Base-by-base conservation (phyloP, 129 eudicot genomes). In the Daucus carota region DNA sequence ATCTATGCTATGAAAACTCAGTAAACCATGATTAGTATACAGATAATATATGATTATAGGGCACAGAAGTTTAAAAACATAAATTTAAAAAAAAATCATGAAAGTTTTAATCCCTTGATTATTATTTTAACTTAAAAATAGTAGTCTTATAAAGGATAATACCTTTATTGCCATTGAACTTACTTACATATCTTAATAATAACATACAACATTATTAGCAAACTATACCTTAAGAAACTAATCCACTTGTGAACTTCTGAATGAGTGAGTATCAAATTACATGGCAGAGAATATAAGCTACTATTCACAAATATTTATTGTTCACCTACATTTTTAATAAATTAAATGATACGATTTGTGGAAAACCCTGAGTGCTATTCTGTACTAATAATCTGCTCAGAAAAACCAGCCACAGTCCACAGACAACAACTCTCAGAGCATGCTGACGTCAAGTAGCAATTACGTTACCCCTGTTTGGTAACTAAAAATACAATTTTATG, bases 381-480 rank as follows among this genome's bases (percentile, higher is more conserved):
- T 4, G 43, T 54, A 54, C 29, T 54, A 50, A 50, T 20, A 7
- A 54, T 22, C 29, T 22, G 29, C 3, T 54, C 14, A 9, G 26
- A 54, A n/a, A 1, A 22, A 54, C 9, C 62, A 54, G 62, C 29
- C 26, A 8, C 62, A 54, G 62, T n/a, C 29, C 29, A 54, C 29
- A 54, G 62, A n/a, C 62, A 54, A 54, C n/a, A n/a, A n/a, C n/a
- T n/a, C 62, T 54, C 62, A 50, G 24, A 50, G 60, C 60, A 50
- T n/a, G 28, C 60, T 50, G 60, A 22, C 28, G 1, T 50, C 60
- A 22, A 22, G 62, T 22, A 54, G 29, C 62, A n/a, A n/a, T 22
- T 54, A 22, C n/a, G 29, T 54, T 54, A 54, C 29, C n/a, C 24
- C 57, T 2, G 0, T 10, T 2, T 1, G 4, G 28, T 22, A 50